phyloP scores from a whole-genome alignment of 2,329 filamentous ascomycete genomes.

The Diaporthe humulicola region DNA sequence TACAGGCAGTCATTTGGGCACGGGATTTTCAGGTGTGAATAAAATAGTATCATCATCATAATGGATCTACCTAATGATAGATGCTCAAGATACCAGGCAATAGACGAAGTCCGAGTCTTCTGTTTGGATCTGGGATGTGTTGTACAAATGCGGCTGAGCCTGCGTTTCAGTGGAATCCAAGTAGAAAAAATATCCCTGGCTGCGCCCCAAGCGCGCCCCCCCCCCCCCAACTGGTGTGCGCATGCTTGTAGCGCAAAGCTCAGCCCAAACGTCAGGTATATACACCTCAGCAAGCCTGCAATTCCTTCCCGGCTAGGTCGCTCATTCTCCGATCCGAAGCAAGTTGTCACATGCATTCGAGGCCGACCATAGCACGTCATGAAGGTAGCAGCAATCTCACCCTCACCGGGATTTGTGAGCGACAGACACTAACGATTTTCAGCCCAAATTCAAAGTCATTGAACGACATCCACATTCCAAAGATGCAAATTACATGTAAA shows the following conservation, averaged over 20 bases:
- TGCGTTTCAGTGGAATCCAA: not conserved
- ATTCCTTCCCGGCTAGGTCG: not conserved
- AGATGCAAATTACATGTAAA: not conserved
- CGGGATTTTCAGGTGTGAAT: not conserved
- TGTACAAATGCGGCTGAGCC: not conserved
- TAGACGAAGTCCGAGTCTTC: not conserved
- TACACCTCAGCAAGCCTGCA: not conserved
- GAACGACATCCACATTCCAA: not conserved
- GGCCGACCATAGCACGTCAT: not conserved
- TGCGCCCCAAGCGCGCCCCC: constrained; percentile 2
- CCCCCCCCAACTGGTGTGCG: not conserved
- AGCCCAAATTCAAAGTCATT: constrained; percentile 4
- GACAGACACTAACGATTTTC: not conserved
- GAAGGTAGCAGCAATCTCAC: not conserved
- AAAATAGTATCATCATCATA: not conserved
- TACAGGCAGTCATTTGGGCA: not conserved
- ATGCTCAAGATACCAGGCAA: not conserved
- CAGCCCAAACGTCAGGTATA: not conserved
- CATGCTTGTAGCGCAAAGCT: not conserved
- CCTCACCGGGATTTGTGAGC: not conserved
- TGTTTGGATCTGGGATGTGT: not conserved
- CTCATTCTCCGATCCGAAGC: not conserved
- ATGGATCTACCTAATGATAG: too few relatives aligned
- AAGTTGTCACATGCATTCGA: not conserved
- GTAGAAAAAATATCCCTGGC: not conserved